Base-by-base conservation (phyloP, 2,329 filamentous ascomycete genomes). In the Aspergillus carbonarius region DNA sequence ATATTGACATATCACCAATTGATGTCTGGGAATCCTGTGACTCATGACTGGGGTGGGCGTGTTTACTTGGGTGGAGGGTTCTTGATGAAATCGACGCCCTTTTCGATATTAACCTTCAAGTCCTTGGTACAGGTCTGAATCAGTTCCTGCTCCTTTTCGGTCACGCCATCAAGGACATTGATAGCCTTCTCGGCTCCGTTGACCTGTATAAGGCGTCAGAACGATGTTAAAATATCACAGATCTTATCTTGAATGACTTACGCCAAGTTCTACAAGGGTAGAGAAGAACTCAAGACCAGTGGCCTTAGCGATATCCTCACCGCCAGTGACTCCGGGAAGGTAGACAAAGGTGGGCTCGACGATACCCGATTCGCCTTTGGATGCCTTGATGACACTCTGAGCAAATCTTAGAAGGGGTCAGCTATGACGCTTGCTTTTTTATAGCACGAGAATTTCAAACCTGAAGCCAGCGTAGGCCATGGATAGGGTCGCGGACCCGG, bases 391-490 rank as follows among this genome's bases (percentile, higher is more conserved):
- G 60, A 99, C 84, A 81, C 93, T 92, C 84, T 98, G 92, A 70
- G 95, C 91, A 74, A 98, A 98, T 71, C 92, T 92, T 54, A 9
- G 46, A 35, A 47, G 17, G 51, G 56, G 35, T 72, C 59, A 72
- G 65, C 63, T 35, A 49, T 17, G 7, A 49, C 25, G 25, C 13
- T 18, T 55, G 39, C 58, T 17, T 46, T 37, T 35, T 44, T 51
- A 67, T 40, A 32, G 30, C 30, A 70, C 59, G 35, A 20, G 47
- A 34, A 52, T 35, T 15, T 72, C 83, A 66, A 80, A 93, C 89
- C 92, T 90, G 87, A 88, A 98, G 68, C 95, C 95, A 68, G 95
- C 95, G 76, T 92, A 96, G 61, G 92, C 92, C 92, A 96, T 96
- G 70, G 92, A 96, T 55, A 96, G 85, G 60, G 92, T 96, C 66